Evolutionary conservation across 176 grass and related monocot species (phyloP).

Genomic region (Ensete ventricosum): DNA sequence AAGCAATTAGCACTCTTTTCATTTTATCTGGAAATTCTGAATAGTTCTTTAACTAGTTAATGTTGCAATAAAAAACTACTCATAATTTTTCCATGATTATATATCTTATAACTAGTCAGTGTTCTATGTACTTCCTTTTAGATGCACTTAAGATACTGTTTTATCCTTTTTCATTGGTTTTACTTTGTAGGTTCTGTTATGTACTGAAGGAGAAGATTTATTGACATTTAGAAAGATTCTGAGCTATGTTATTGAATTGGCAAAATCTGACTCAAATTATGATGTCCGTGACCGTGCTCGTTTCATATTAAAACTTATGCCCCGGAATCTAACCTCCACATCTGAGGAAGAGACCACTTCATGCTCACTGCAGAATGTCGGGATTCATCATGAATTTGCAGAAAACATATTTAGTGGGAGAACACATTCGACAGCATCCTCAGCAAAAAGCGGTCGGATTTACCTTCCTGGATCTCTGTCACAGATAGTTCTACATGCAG

Average conservation of each 20-base stretch:
- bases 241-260: constrained; percentile 67
- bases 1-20: no score
- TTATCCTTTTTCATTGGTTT: constrained; percentile 26
- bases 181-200: constrained; percentile 62
- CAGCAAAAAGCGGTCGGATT: constrained; percentile 44
- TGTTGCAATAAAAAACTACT: no score
- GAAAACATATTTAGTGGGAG: constrained; percentile 52
- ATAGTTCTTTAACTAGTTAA: no score
- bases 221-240: constrained; percentile 58
- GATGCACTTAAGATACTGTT: not conserved
- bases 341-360: constrained; percentile 10
- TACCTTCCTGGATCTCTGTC: constrained; percentile 95
- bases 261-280: constrained; percentile 67
- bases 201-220: constrained; percentile 41
- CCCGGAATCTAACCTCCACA: constrained; percentile 8
- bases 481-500: constrained; percentile 82
- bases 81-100: no score
- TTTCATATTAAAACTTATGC: constrained; percentile 53
- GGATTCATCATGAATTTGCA: constrained; percentile 39
- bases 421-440: constrained; percentile 17
- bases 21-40: no score
- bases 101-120: no score
- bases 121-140: not conserved
- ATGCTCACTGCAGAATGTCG: constrained; percentile 22
- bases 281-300: constrained; percentile 78